A percentile compares a stretch with the other conserved stretches of the same genome.
These are phyloP conservation scores for Mycena haematopus DNA, from an alignment of 768 basidiomycete species.

Conservation along the genomic window DNA sequence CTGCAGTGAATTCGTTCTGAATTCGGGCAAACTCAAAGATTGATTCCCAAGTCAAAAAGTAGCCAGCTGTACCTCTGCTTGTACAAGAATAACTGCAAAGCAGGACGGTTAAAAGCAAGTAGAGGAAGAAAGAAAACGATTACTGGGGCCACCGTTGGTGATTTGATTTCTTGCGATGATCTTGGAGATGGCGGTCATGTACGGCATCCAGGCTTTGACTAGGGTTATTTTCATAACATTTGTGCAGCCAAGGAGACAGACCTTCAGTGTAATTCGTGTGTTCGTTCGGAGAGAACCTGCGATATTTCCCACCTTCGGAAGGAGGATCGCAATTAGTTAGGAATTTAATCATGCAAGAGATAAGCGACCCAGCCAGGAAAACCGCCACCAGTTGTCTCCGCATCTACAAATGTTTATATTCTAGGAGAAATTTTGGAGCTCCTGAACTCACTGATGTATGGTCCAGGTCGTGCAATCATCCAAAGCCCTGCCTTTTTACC, in stretches of 20 bases:
- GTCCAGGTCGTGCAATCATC: constrained; percentile 63
- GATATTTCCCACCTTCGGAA: constrained; percentile 49
- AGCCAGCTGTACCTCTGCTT: constrained; percentile 46
- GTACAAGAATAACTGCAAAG: constrained; percentile 50
- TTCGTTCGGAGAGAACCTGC: constrained; percentile 46
- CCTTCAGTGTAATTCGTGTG: constrained; percentile 53
- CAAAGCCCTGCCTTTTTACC: constrained; percentile 59
- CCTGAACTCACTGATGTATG: constrained; percentile 53
- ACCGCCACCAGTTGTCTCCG: constrained; percentile 60
- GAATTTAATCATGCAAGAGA: no score
- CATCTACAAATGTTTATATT: constrained; percentile 39
- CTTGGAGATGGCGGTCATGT: constrained; percentile 56
- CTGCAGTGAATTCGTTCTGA: constrained; percentile 56
- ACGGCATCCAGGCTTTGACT: constrained; percentile 57
- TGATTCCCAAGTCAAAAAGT: neutral
- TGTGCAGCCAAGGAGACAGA: constrained; percentile 24
- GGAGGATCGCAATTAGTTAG: no score
- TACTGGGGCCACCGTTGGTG: constrained; percentile 64
- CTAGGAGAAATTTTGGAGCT: neutral
- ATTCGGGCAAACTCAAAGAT: neutral
- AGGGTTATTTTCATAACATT: neutral
- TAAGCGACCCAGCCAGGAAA: constrained; percentile 56
- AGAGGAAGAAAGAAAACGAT: neutral
- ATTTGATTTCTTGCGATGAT: constrained; percentile 63
- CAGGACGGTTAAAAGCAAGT: neutral